These are phyloP conservation scores for Pseudogymnoascus sp. DNA, from an alignment of 2,329 filamentous ascomycete species.

Conservation along the genomic window DNA sequence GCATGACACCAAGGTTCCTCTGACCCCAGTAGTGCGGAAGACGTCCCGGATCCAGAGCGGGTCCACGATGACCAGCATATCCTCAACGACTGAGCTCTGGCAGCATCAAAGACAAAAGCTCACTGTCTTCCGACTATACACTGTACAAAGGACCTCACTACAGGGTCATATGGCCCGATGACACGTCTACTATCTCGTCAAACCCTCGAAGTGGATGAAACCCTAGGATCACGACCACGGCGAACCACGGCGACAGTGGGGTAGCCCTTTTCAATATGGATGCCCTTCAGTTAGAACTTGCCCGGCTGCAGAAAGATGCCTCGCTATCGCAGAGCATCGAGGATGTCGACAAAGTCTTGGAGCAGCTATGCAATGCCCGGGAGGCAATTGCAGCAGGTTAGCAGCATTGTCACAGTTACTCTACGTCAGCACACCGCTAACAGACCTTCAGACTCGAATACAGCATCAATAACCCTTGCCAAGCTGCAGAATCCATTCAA, in stretches of 20 bases:
- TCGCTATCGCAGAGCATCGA: constrained; percentile 39
- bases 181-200: constrained; percentile 8
- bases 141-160: not conserved
- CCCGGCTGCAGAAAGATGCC: constrained; percentile 26
- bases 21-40: constrained; percentile 9
- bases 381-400: constrained; percentile 65
- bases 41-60: constrained; percentile 8
- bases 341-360: constrained; percentile 78
- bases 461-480: constrained; percentile 65
- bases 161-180: not conserved
- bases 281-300: constrained; percentile 26
- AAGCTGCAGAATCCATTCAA: constrained; percentile 83
- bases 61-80: constrained; percentile 6
- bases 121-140: not conserved
- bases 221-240: not conserved
- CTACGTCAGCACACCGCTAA: constrained; percentile 10
- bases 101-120: not conserved
- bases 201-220: not conserved
- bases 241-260: constrained; percentile 16
- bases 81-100: not conserved
- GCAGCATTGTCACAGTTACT: constrained; percentile 17
- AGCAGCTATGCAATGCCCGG: constrained; percentile 64
- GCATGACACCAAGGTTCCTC: constrained; percentile 9
- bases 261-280: constrained; percentile 26
- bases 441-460: constrained; percentile 51